These are phyloP conservation scores for Paracorniculantispora psalliotae DNA, from an alignment of 2,329 filamentous ascomycete genomes.

Conservation along the genomic window DNA sequence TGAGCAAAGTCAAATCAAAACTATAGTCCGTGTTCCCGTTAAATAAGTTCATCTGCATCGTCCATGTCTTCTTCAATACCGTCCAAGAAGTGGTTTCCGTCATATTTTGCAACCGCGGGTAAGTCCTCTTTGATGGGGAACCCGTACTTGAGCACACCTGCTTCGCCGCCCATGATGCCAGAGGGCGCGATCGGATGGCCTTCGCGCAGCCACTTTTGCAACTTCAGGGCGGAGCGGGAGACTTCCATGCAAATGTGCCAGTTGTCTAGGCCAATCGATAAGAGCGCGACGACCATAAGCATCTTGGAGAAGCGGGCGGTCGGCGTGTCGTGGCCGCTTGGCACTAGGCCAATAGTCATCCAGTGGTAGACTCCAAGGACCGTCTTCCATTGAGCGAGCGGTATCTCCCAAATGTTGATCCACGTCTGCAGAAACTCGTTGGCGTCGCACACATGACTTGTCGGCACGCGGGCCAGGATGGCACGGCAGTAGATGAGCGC, in stretches of 20 bases:
- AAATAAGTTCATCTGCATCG: constrained; percentile 4
- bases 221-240: constrained; percentile 30
- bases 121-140: constrained; percentile 14
- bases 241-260: constrained; percentile 41
- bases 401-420: constrained; percentile 42
- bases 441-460: constrained; percentile 34
- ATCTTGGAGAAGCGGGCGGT: constrained; percentile 43
- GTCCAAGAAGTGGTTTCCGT: constrained; percentile 10
- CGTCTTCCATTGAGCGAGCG: constrained; percentile 40
- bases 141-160: constrained; percentile 4
- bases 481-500: constrained; percentile 45
- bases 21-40: background rate
- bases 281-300: constrained; percentile 37
- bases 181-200: constrained; percentile 11
- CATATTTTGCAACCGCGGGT: constrained; percentile 9
- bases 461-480: constrained; percentile 37
- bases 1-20: background rate
- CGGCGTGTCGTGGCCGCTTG: constrained; percentile 33
- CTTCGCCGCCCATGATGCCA: constrained; percentile 13
- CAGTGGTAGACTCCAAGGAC: constrained; percentile 46
- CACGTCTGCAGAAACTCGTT: constrained; percentile 40
- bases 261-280: constrained; percentile 43
- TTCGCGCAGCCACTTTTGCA: constrained; percentile 40
- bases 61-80: constrained; percentile 12
- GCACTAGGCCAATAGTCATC: constrained; percentile 39